These are phyloP conservation scores for Euphorbia schlechtendalii DNA, from an alignment of 441 rosid genomes.

Conservation along the genomic window DNA sequence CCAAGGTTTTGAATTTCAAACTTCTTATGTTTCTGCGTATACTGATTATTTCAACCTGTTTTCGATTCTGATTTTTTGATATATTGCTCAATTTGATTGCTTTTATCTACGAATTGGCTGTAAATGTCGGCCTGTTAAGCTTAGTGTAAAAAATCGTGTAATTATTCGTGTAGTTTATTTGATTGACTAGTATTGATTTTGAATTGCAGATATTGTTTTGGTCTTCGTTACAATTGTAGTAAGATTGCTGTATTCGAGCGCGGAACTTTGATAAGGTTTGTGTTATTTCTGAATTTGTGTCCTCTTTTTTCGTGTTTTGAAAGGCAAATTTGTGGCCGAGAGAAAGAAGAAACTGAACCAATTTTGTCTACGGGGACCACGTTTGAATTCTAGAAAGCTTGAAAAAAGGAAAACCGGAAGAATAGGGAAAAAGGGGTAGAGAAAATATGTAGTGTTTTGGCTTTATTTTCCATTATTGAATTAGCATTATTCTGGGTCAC, in stretches of 20 bases:
- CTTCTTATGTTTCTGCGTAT: background rate
- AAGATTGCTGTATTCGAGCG: background rate
- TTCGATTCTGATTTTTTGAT: background rate
- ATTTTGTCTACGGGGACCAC: background rate
- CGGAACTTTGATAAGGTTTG: background rate
- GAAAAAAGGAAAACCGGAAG: background rate
- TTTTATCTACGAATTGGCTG: background rate
- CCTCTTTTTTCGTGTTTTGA: background rate
- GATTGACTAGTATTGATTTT: background rate
- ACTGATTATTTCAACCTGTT: background rate
- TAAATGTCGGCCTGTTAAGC: background rate
- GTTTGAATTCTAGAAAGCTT: background rate
- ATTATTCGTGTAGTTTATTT: background rate
- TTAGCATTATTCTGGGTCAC: background rate
- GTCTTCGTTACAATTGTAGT: background rate
- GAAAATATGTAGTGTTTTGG: background rate
- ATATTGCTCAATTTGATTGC: background rate
- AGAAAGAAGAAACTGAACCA: background rate
- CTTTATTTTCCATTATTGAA: background rate
- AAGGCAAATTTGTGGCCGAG: background rate
- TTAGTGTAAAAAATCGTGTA: too few relatives aligned
- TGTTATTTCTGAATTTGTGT: background rate
- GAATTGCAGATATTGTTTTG: constrained; percentile 1
- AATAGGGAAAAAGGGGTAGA: background rate
- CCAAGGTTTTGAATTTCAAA: background rate